phyloP scores from a whole-genome alignment of 129 eudicot genomes.

The Apium graveolens region DNA sequence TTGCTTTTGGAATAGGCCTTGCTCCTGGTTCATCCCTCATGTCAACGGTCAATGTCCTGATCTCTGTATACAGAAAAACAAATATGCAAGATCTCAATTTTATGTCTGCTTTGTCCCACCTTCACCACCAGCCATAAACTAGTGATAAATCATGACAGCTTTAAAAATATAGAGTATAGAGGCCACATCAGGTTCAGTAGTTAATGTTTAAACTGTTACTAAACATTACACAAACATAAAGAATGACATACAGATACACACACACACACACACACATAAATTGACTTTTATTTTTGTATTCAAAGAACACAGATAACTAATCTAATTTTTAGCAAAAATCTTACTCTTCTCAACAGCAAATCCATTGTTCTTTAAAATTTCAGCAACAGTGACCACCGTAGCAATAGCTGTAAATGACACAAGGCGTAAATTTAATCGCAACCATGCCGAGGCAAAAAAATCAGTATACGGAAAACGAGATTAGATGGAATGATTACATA shows the following conservation, averaged over 20 bases:
- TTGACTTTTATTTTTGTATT: not conserved
- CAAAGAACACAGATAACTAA: not conserved
- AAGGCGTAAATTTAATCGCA: not conserved
- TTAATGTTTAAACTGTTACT: not conserved
- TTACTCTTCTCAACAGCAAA: conserved; percentile 44
- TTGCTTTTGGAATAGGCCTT: conserved; percentile 48
- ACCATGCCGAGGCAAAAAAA: not conserved
- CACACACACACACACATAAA: not conserved
- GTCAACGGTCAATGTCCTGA: conserved; percentile 43
- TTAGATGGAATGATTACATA: not conserved
- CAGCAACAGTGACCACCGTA: conserved; percentile 49
- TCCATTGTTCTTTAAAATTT: conserved; percentile 53
- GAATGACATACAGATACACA: not conserved
- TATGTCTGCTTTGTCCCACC: not conserved
- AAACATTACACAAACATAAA: not conserved
- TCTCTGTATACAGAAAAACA: conserved; percentile 24
- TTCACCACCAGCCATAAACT: not conserved
- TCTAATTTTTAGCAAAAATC: not conserved
- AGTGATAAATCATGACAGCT: not conserved
- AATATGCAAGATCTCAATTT: not conserved
- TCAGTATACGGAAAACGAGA: not conserved
- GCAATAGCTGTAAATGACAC: conserved; percentile 40
- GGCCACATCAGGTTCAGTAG: not conserved
- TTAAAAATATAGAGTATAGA: not conserved
- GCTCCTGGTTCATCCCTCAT: conserved; percentile 47